A percentile compares a stretch with the other conserved stretches of the same genome.
These are phyloP conservation scores for Ophiosphaerella narmari DNA, from an alignment of 2,329 filamentous ascomycete species.

Conservation along the genomic window DNA sequence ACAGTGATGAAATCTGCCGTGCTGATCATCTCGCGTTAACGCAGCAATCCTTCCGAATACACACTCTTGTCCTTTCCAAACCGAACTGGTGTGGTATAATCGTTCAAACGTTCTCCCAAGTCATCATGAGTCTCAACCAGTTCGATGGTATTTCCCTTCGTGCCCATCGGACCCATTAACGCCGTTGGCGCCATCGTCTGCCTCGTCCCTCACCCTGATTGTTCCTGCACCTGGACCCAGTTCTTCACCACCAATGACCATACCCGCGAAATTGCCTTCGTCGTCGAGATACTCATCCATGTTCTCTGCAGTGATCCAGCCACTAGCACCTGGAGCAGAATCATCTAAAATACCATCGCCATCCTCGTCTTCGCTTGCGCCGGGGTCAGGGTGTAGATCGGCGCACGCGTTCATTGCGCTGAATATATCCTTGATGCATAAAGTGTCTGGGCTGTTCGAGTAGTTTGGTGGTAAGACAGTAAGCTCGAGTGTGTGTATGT, in stretches of 20 bases:
- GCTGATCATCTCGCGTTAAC: too few species aligned
- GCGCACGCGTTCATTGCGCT: constrained; percentile 74
- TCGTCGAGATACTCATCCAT: constrained; percentile 69
- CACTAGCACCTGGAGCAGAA: constrained; percentile 72
- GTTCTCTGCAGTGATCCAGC: constrained; percentile 93
- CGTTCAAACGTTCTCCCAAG: background rate
- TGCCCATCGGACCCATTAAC: constrained; percentile 28
- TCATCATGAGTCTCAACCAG: constrained; percentile 22
- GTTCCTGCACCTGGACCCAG: constrained; percentile 46
- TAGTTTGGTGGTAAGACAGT: constrained; percentile 62
- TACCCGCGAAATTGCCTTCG: constrained; percentile 45
- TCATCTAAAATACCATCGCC: constrained; percentile 52
- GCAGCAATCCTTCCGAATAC: too few species aligned
- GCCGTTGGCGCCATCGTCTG: constrained; percentile 32
- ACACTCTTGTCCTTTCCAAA: background rate
- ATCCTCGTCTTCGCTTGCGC: constrained; percentile 60
- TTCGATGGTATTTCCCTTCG: constrained; percentile 46
- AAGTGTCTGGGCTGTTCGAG: constrained; percentile 25
- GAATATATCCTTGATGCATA: constrained; percentile 60
- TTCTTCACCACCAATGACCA: constrained; percentile 28
- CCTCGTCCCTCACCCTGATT: constrained; percentile 40
- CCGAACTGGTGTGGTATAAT: background rate
- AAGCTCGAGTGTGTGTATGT: constrained; percentile 68
- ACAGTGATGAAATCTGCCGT: too few species aligned
- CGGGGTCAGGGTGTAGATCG: constrained; percentile 74